A percentile compares a stretch with the other conserved stretches of the same genome.
These are phyloP conservation scores for Coemansia sp. DNA, from an alignment of 371 early-diverging fungal species.

Conservation along the genomic window DNA sequence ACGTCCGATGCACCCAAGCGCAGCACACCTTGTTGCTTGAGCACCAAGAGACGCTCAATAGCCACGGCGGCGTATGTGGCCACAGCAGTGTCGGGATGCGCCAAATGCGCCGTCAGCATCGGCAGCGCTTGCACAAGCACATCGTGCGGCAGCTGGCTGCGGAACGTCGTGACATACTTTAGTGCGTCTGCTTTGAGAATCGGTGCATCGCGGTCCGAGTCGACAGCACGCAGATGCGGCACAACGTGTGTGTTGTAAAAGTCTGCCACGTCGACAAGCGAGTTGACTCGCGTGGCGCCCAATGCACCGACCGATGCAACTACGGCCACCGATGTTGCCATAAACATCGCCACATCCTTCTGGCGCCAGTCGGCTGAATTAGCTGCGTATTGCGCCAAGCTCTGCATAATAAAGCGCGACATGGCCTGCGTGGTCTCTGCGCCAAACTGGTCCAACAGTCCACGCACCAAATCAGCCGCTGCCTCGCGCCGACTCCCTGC, in stretches of 20 bases:
- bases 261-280: slow-evolving; percentile 74
- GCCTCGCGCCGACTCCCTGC: slow-evolving; percentile 90
- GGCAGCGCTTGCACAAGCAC: slow-evolving; percentile 77
- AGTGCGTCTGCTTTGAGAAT: slow-evolving; percentile 92
- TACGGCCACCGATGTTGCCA: slow-evolving; percentile 75
- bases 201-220: slow-evolving; percentile 70
- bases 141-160: slow-evolving; percentile 84
- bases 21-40: slow-evolving; percentile 69
- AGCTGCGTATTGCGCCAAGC: slow-evolving; percentile 69
- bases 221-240: slow-evolving; percentile 67
- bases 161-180: slow-evolving; percentile 88
- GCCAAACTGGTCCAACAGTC: slow-evolving; percentile 84
- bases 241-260: slow-evolving; percentile 82
- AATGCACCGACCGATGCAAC: slow-evolving; percentile 53
- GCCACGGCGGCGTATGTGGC: slow-evolving; percentile 90
- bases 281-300: slow-evolving; percentile 80
- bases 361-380: slow-evolving; percentile 89
- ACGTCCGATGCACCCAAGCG: slow-evolving; percentile 65
- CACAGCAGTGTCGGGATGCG: slow-evolving; percentile 77
- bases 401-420: slow-evolving; percentile 69
- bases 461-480: slow-evolving; percentile 88
- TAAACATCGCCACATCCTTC: slow-evolving; percentile 91
- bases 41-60: slow-evolving; percentile 84
- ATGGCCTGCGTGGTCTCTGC: slow-evolving; percentile 80
- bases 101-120: slow-evolving; percentile 75